phyloP scores from a whole-genome alignment of 306 rosid genomes.

The Abrus precatorius region DNA sequence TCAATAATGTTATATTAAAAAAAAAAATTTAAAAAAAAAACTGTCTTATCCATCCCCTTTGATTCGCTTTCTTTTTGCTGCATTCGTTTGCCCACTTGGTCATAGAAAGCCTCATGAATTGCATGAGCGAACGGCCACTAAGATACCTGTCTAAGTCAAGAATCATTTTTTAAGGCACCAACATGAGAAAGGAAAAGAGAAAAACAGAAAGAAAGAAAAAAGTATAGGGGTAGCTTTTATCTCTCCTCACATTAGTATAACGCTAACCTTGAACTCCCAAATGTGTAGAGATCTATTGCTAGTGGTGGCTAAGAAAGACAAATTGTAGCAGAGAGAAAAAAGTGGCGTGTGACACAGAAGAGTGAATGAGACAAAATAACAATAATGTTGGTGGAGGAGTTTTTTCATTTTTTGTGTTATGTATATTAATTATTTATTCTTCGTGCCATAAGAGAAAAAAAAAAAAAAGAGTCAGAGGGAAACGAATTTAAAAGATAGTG shows the following conservation, averaged over 20 bases:
- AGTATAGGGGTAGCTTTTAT: constrained; percentile 42
- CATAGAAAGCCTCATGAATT: constrained; percentile 52
- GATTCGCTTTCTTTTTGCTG: constrained; percentile 48
- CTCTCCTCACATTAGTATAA: constrained; percentile 32
- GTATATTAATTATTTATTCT: background rate
- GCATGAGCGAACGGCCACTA: constrained; percentile 49
- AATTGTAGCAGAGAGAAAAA: background rate
- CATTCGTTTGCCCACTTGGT: constrained; percentile 52
- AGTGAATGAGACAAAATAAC: constrained; percentile 43
- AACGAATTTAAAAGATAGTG: background rate
- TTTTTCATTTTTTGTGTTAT: background rate
- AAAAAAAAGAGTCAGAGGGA: constrained; percentile 19
- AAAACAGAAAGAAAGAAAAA: background rate
- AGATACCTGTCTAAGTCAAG: constrained; percentile 47
- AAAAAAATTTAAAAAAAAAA: background rate
- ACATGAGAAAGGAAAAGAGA: background rate
- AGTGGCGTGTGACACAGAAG: constrained; percentile 33
- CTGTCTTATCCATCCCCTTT: constrained; percentile 39
- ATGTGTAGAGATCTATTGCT: constrained; percentile 5
- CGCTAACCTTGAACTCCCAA: constrained; percentile 32
- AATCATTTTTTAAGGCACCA: constrained; percentile 41
- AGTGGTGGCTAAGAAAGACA: constrained; percentile 37
- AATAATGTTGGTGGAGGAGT: constrained; percentile 38
- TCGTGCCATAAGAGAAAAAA: background rate
- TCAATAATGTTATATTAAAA: constrained; percentile 22